A percentile compares a stretch with the other conserved stretches of the same genome.
These are phyloP conservation scores for Theobroma cacao DNA, from an alignment of 345 rosid genomes.

Conservation along the genomic window DNA sequence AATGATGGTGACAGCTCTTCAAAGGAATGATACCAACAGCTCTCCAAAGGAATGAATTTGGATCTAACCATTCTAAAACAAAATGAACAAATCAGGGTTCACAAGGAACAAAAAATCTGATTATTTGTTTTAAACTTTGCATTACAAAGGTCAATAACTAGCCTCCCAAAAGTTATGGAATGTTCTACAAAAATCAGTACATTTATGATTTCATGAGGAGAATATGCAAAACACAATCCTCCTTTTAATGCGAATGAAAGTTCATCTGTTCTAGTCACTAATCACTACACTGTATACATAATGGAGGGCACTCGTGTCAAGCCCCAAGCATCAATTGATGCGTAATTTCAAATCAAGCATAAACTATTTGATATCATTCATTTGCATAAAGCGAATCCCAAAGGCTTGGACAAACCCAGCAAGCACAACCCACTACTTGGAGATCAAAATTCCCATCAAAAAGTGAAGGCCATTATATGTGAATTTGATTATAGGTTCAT, in stretches of 20 bases:
- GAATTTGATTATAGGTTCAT: neutral
- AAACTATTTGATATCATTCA: neutral
- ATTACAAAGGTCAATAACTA: neutral
- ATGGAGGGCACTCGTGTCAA: neutral
- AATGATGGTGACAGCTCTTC: neutral
- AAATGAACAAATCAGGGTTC: neutral
- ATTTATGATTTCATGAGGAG: neutral
- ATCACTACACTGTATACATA: neutral
- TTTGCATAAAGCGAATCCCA: neutral
- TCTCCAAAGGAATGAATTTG: neutral
- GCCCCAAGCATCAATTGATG: neutral
- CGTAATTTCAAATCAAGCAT: neutral
- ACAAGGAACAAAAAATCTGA: neutral
- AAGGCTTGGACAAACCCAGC: neutral
- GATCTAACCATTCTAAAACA: neutral
- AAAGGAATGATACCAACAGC: neutral
- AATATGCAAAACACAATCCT: conserved; percentile 1
- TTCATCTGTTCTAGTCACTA: neutral
- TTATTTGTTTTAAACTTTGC: neutral
- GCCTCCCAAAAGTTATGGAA: neutral
- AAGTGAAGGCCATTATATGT: neutral
- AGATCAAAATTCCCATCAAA: neutral
- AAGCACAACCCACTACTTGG: neutral
- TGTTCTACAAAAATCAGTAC: neutral
- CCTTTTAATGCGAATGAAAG: neutral